Evolutionary conservation across 1,139 yeast species (phyloP).

Genomic region (Yamadazyma friedrichii): DNA sequence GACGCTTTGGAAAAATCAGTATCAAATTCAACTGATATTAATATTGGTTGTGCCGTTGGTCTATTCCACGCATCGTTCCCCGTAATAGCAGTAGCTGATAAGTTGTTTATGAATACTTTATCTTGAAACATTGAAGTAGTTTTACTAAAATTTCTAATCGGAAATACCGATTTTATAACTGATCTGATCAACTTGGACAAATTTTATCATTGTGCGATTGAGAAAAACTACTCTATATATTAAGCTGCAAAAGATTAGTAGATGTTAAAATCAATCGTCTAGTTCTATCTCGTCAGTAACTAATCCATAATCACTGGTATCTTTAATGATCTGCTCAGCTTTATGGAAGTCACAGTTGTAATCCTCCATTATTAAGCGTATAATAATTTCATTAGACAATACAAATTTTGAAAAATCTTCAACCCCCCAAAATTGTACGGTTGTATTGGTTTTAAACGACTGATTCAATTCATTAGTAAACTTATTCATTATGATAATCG

Average conservation of each 20-base stretch:
- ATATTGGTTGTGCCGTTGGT: slow-evolving; percentile 67
- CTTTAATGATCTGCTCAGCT: slow-evolving; percentile 46
- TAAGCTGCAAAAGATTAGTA: too few species aligned
- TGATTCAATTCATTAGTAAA: slow-evolving; percentile 26
- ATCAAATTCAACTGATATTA: slow-evolving; percentile 54
- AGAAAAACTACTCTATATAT: background rate
- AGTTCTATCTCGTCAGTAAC: slow-evolving; percentile 42
- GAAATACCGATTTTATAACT: slow-evolving; percentile 18
- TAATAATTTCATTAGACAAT: slow-evolving; percentile 61
- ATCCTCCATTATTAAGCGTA: slow-evolving; percentile 52
- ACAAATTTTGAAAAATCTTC: slow-evolving; percentile 57
- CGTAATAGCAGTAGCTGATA: slow-evolving; percentile 61
- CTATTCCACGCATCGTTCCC: slow-evolving; percentile 81
- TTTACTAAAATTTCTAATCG: slow-evolving; percentile 16
- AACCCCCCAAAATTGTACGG: slow-evolving; percentile 60
- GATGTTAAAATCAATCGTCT: slow-evolving; percentile 1
- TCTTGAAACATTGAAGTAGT: slow-evolving; percentile 36
- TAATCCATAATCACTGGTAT: slow-evolving; percentile 57
- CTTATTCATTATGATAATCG: slow-evolving; percentile 32
- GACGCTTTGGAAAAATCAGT: slow-evolving; percentile 76
- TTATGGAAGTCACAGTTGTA: slow-evolving; percentile 30
- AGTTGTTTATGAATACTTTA: slow-evolving; percentile 55
- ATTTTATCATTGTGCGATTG: background rate
- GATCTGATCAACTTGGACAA: slow-evolving; percentile 1
- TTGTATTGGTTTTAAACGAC: slow-evolving; percentile 31